A percentile compares a stretch with the other conserved stretches of the same genome.
Evolutionary conservation across 768 basidiomycete genomes (phyloP).

Genomic region (Boletales sp.): DNA sequence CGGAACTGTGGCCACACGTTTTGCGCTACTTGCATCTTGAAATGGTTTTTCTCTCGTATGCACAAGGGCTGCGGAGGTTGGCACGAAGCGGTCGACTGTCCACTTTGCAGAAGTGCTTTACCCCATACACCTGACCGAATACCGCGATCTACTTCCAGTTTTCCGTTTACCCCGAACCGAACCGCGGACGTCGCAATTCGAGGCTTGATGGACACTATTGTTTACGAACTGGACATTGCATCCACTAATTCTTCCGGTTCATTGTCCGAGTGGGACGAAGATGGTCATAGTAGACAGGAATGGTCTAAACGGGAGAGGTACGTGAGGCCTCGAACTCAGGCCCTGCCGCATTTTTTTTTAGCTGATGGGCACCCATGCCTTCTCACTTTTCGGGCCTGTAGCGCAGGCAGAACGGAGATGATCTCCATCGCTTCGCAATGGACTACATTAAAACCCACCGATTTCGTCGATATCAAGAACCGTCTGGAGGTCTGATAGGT

Average conservation of each 20-base stretch:
- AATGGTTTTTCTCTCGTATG: conserved; percentile 66
- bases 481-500: conserved; percentile 48
- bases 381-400: conserved; percentile 23
- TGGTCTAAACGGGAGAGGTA: conserved; percentile 59
- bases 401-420: conserved; percentile 58
- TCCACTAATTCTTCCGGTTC: conserved; percentile 30
- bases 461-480: conserved; percentile 52
- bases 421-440: conserved; percentile 44
- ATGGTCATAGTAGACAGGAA: conserved; percentile 47
- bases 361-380: conserved; percentile 6
- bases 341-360: not conserved
- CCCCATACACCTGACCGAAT: conserved; percentile 48
- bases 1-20: conserved; percentile 64
- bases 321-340: conserved; percentile 21
- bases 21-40: conserved; percentile 62
- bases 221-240: conserved; percentile 35
- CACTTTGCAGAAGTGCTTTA: conserved; percentile 57
- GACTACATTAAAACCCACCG: conserved; percentile 45
- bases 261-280: conserved; percentile 50
- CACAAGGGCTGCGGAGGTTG: conserved; percentile 61
- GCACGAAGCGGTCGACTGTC: conserved; percentile 67
- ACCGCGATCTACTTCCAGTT: conserved; percentile 48
- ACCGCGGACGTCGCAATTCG: conserved; percentile 49
- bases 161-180: conserved; percentile 65
- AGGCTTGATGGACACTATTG: conserved; percentile 50